These are phyloP conservation scores for Udeniomyces megalosporus DNA, from an alignment of 768 basidiomycete species.

Conservation along the genomic window DNA sequence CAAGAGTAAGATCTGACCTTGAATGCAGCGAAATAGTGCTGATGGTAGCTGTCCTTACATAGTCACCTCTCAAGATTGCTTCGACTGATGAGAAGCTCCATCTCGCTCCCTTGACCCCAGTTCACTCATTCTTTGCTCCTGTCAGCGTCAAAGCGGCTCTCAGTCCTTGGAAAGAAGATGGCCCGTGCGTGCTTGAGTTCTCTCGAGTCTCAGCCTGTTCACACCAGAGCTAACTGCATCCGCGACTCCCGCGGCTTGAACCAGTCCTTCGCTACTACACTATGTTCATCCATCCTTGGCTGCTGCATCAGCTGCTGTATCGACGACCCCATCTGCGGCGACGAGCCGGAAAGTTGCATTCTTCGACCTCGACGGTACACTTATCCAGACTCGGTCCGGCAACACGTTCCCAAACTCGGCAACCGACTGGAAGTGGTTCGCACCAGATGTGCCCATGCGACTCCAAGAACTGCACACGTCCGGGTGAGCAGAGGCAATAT, in stretches of 20 bases:
- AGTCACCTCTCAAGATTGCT: too few species aligned
- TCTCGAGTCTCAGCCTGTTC: background rate
- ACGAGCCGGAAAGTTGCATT: constrained; percentile 44
- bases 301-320: background rate
- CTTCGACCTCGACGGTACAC: constrained; percentile 75
- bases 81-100: too few species aligned
- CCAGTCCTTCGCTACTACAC: background rate
- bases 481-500: constrained; percentile 38
- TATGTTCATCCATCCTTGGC: background rate
- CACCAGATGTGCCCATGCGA: constrained; percentile 43
- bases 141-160: too few species aligned
- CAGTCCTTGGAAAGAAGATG: too few species aligned
- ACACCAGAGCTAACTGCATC: background rate
- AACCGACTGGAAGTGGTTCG: constrained; percentile 60
- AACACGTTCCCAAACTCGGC: constrained; percentile 35
- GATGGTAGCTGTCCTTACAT: too few species aligned
- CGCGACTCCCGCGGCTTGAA: background rate
- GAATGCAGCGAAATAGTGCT: too few species aligned
- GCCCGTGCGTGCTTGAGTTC: too few species aligned
- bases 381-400: constrained; percentile 40
- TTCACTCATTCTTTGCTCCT: too few species aligned
- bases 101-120: too few species aligned
- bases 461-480: constrained; percentile 43
- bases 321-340: background rate
- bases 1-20: too few species aligned